Evolutionary conservation across 139 green algal genomes (phyloP).

Genomic region (Gonium pectorale): DNA sequence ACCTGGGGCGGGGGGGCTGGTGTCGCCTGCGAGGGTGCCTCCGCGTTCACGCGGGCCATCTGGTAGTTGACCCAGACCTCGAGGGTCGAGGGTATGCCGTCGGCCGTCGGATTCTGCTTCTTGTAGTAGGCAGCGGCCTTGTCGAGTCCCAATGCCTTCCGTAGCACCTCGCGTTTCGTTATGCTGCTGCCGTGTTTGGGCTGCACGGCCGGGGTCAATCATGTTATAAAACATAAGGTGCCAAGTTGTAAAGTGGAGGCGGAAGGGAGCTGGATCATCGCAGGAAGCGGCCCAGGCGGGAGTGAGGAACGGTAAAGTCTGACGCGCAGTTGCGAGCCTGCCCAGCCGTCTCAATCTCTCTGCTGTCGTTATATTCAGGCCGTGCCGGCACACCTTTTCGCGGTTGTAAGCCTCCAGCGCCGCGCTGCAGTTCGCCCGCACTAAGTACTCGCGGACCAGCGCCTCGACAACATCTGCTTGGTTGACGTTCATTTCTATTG

Average conservation of each 20-base stretch:
- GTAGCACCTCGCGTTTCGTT: constrained; percentile 31
- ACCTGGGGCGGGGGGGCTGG: background rate
- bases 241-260: no score
- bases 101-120: constrained; percentile 18
- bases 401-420: constrained; percentile 11
- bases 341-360: no score
- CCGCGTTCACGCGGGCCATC: constrained; percentile 11
- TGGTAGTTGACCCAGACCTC: constrained; percentile 36
- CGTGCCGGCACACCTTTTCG: constrained; percentile 31
- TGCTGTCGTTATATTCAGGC: no score
- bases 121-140: constrained; percentile 17
- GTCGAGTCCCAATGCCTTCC: constrained; percentile 28
- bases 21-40: background rate
- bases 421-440: background rate
- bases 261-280: no score
- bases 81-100: constrained; percentile 10
- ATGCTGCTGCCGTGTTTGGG: constrained; percentile 28
- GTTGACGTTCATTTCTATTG: no score
- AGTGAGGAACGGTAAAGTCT: no score
- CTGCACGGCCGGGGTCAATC: no score
- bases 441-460: constrained; percentile 26
- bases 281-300: no score
- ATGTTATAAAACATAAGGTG: no score
- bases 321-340: no score
- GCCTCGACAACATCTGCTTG: constrained; percentile 28